A percentile compares a stretch with the other conserved stretches of the same genome.
Conservation (phyloP, 2,329 filamentous ascomycete genomes). For the Aspergillus flavus region DNA sequence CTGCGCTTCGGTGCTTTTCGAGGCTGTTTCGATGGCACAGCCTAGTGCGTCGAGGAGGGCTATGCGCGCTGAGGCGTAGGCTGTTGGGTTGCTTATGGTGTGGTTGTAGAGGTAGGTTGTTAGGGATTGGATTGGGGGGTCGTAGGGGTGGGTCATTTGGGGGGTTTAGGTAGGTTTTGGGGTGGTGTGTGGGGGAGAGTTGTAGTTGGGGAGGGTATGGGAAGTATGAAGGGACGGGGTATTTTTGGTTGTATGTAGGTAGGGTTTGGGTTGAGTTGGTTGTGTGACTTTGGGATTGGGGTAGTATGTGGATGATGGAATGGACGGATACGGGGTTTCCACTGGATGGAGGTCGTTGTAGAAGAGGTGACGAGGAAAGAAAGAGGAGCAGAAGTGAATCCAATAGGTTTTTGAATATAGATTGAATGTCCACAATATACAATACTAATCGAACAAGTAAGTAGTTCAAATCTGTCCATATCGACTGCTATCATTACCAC, state of each 20-base stretch:
- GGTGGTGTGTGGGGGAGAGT: background rate
- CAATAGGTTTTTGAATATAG: no score
- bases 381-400: no score
- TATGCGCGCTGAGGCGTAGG: constrained; percentile 23
- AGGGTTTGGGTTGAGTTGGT: background rate
- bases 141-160: constrained; percentile 14
- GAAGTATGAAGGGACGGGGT: background rate
- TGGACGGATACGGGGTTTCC: no score
- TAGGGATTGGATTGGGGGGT: constrained; percentile 40
- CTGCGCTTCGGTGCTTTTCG: constrained; percentile 22
- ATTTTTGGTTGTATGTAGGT: background rate
- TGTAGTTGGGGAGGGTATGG: background rate
- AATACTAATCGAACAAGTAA: no score
- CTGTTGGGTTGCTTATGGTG: constrained; percentile 16
- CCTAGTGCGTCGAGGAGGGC: constrained; percentile 30
- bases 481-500: no score
- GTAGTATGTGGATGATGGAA: no score
- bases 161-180: background rate
- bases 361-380: no score
- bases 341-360: no score
- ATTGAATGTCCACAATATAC: no score
- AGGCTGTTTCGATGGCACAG: constrained; percentile 28
- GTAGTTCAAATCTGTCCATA: no score
- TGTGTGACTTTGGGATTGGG: background rate
- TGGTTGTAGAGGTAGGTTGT: constrained; percentile 27